Conservation (phyloP, 345 rosid species). For the Citrus australasica region DNA sequence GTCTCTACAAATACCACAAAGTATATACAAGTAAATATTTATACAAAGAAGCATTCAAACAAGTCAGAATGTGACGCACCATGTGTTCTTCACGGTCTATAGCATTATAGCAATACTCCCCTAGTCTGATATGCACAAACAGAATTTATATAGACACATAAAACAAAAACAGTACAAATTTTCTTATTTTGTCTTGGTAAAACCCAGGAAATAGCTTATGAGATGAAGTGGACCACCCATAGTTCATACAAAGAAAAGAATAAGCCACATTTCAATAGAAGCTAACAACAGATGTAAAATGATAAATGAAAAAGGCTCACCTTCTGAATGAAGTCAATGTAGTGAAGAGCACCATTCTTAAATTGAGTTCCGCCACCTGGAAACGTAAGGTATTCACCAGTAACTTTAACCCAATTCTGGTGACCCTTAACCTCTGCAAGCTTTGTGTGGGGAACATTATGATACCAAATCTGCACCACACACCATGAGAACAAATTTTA, state of each 20-base stretch:
- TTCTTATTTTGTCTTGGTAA: constrained; percentile 6
- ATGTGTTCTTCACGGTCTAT: not conserved
- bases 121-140: not conserved
- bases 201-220: constrained; percentile 15
- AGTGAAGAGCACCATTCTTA: constrained; percentile 49
- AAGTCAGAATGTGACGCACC: not conserved
- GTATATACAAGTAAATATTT: not conserved
- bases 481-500: constrained; percentile 13
- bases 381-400: constrained; percentile 52
- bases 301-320: constrained; percentile 21
- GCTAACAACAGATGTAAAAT: not conserved
- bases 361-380: constrained; percentile 67
- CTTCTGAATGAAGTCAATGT: constrained; percentile 44
- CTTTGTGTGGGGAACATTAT: constrained; percentile 61
- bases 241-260: not conserved
- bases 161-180: not conserved
- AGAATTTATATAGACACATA: not conserved
- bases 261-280: not conserved
- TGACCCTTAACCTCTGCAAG: constrained; percentile 71
- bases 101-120: not conserved
- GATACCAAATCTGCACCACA: constrained; percentile 63
- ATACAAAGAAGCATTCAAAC: not conserved
- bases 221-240: constrained; percentile 1
- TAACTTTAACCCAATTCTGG: constrained; percentile 69
- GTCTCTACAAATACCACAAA: not conserved